Base-by-base conservation (phyloP, 129 eudicot genomes). In the Arctium minus region DNA sequence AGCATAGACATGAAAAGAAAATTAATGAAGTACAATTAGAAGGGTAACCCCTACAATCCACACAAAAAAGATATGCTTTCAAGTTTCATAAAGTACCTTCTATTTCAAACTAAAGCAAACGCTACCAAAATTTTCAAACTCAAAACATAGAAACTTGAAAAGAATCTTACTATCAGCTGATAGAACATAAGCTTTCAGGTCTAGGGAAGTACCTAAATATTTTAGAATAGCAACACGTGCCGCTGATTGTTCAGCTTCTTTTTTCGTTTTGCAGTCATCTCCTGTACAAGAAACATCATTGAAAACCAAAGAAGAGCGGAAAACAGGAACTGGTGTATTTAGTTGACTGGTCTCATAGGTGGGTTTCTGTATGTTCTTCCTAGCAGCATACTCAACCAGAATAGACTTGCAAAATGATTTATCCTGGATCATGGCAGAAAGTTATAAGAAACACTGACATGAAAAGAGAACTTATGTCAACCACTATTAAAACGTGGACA, bases 161-260 rank as follows among this genome's bases (percentile, higher is more conserved):
- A 11, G 17, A 50, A 60, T 17, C 68, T 17, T 3, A 60, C 27
- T 17, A 38, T 38, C 40, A 38, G 40, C 6, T 38, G 8, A 40
- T 8, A 42, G 48, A 5, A 67, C 71, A 67, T 27, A 73, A 11
- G 30, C 56, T 35, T 38, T 7, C 4, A 5, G 44, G 37, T 13
- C 33, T 37, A 7, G 30, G 13, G 30, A 70, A 17, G 69, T 80
- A 81, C 85, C 85, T 74, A 81, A 60, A 74, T 2, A 8, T 64
- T 74, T 73, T 2, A 81, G 65, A 37, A 73, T 10, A 62, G 30
- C 69, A 74, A 22, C 85, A 73, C 64, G 80, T 29, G 85, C 85
- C 2, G 37, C 80, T 17, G 79, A 81, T 32, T 60, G 35, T 74
- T 81, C 75, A 30, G 85, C 80, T 67, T 74, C 85, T 53, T 81